Evolutionary conservation across 2,329 filamentous ascomycete genomes (phyloP).

Genomic region (Penicillium capsulatum): DNA sequence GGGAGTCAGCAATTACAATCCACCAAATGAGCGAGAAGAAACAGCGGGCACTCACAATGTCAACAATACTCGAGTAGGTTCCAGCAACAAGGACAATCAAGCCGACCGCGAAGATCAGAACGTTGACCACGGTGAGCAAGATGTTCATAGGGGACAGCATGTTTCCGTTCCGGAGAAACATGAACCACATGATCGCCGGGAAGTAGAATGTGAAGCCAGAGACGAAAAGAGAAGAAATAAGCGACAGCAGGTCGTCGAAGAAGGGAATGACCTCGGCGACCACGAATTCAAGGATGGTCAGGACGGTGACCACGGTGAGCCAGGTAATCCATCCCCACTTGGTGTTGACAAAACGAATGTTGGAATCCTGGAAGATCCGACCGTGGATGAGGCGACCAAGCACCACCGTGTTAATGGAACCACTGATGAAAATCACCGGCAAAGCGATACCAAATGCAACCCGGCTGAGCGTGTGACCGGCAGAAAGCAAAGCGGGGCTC

Average conservation of each 20-base stretch:
- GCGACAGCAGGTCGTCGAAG: not conserved
- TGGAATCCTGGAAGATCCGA: not conserved
- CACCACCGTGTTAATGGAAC: not conserved
- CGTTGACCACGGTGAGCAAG: not conserved
- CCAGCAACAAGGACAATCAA: not conserved
- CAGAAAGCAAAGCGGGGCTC: not conserved
- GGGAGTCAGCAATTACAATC: too few species aligned
- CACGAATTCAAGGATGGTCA: not conserved
- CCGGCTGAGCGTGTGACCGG: not conserved
- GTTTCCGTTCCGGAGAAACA: not conserved
- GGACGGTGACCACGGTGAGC: not conserved
- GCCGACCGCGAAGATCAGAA: not conserved
- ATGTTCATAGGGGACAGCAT: not conserved
- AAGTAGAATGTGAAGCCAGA: not conserved
- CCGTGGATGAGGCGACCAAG: not conserved
- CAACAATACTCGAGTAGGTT: not conserved
- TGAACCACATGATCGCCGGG: not conserved
- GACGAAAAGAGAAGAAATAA: not conserved
- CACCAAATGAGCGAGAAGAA: too few species aligned
- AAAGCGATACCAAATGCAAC: not conserved
- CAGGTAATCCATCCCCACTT: not conserved
- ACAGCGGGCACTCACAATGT: not conserved
- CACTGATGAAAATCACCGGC: not conserved
- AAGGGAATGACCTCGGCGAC: not conserved
- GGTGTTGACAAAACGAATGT: not conserved